Percentiles rank a stretch among this genome's conserved stretches.
phyloP scores from a whole-genome alignment of 306 rosid genomes.

The Rosa chinensis region DNA sequence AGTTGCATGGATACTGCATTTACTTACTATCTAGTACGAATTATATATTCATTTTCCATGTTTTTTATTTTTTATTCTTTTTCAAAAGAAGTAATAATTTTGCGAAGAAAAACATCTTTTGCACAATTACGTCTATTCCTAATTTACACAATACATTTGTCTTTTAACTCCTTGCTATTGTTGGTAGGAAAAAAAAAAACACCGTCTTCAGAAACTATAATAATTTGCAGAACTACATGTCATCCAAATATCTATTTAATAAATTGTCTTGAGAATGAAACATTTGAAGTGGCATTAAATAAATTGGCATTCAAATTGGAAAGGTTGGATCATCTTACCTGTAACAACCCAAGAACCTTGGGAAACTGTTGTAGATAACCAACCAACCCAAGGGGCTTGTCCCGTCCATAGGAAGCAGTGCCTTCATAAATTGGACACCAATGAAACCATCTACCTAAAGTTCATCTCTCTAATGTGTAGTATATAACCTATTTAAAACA shows the following conservation, averaged over 20 bases:
- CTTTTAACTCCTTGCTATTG: not conserved
- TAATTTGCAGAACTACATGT: not conserved
- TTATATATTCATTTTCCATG: conserved; percentile 22
- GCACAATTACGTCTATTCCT: not conserved
- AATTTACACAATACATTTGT: not conserved
- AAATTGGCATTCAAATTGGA: not conserved
- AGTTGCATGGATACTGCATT: conserved; percentile 98
- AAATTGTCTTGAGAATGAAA: not conserved
- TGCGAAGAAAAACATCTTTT: not conserved
- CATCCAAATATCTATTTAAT: not conserved
- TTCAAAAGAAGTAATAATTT: not conserved
- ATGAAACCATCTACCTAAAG: not conserved
- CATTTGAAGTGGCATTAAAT: not conserved
- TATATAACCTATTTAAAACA: not conserved
- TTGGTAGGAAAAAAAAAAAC: not conserved
- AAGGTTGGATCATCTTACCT: not conserved
- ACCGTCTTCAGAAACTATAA: not conserved
- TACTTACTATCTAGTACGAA: conserved; percentile 78
- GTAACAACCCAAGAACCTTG: not conserved
- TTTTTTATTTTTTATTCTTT: not conserved
- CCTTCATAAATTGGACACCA: not conserved
- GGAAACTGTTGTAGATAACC: not conserved
- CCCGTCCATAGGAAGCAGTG: not conserved
- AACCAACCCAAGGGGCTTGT: not conserved
- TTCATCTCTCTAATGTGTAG: not conserved